Evolutionary conservation across 495 filamentous ascomycete species (phyloP).

Genomic region (Penicillium soppii): DNA sequence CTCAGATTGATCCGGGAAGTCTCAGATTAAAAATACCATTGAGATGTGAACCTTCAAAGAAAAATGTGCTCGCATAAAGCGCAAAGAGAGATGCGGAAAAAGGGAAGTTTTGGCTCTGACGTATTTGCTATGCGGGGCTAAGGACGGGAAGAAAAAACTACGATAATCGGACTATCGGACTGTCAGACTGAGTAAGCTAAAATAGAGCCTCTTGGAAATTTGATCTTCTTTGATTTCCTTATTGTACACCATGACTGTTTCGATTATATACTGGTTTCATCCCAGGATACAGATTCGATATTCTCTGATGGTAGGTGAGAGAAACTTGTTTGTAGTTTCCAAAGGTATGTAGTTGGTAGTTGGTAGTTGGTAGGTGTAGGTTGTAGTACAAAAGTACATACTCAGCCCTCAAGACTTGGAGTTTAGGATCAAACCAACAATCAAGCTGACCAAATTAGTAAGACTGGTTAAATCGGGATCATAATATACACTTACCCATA

Average conservation of each 20-base stretch:
- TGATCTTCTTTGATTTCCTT: constrained; percentile 3
- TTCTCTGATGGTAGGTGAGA: too few relatives aligned
- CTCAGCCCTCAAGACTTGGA: constrained; percentile 37
- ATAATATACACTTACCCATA: constrained; percentile 77
- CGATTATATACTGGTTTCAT: too few relatives aligned
- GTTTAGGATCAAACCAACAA: constrained; percentile 58
- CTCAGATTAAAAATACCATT: constrained; percentile 20
- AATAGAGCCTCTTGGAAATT: background rate
- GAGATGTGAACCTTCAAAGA: background rate
- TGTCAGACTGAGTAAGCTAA: constrained; percentile 19
- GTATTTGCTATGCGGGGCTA: constrained; percentile 25
- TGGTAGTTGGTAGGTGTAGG: background rate
- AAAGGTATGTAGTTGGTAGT: background rate
- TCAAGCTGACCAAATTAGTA: constrained; percentile 46
- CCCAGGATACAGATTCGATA: too few relatives aligned
- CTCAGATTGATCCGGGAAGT: too few relatives aligned
- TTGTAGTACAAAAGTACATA: background rate
- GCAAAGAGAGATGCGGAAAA: constrained; percentile 18
- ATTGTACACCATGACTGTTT: constrained; percentile 1
- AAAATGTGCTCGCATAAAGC: constrained; percentile 9
- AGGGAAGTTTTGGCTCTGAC: constrained; percentile 29
- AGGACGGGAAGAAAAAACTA: constrained; percentile 22
- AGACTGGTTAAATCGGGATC: background rate
- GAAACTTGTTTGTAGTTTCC: background rate
- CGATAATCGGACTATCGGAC: too few relatives aligned